Evolutionary conservation across 108 stramenopile species (phyloP).

Genomic region (Nitzschia palea): DNA sequence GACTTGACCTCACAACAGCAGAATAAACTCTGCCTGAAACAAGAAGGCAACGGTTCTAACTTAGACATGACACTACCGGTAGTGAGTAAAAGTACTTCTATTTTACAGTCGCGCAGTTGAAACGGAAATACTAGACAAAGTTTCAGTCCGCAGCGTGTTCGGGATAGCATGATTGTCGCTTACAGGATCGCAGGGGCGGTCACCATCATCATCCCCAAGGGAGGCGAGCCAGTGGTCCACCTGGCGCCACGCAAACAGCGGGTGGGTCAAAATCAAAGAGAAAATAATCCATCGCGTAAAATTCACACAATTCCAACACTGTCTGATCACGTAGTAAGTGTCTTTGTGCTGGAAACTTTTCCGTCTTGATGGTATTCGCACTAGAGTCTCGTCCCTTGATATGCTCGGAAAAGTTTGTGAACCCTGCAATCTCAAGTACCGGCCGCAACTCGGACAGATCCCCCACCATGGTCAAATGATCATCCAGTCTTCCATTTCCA

Average conservation of each 20-base stretch:
- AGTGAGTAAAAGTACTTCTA: too few relatives aligned
- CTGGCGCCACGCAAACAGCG: not conserved
- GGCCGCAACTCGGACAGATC: constrained; percentile 20
- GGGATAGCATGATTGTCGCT: too few relatives aligned
- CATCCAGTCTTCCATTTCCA: constrained; percentile 12
- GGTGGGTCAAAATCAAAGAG: constrained; percentile 35
- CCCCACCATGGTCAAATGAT: constrained; percentile 23
- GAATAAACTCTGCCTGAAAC: too few relatives aligned
- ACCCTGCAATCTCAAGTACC: constrained; percentile 6
- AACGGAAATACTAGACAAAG: too few relatives aligned
- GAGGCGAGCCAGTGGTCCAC: constrained; percentile 1
- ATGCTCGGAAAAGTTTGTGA: not conserved
- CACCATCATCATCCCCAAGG: too few relatives aligned
- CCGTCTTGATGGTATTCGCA: constrained; percentile 11
- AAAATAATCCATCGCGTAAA: constrained; percentile 26
- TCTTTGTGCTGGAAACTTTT: constrained; percentile 15
- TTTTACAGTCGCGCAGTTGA: too few relatives aligned
- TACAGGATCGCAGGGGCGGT: too few relatives aligned
- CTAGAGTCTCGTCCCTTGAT: constrained; percentile 10
- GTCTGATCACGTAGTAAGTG: constrained; percentile 22
- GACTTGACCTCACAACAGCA: too few relatives aligned
- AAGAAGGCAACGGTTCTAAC: too few relatives aligned
- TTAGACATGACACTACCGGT: too few relatives aligned
- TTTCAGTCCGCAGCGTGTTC: too few relatives aligned
- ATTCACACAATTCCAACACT: constrained; percentile 17